Percentiles rank a stretch among this genome's conserved stretches.
phyloP scores from a whole-genome alignment of 2,329 filamentous ascomycete species.

The Phaeosphaeriaceae sp. region DNA sequence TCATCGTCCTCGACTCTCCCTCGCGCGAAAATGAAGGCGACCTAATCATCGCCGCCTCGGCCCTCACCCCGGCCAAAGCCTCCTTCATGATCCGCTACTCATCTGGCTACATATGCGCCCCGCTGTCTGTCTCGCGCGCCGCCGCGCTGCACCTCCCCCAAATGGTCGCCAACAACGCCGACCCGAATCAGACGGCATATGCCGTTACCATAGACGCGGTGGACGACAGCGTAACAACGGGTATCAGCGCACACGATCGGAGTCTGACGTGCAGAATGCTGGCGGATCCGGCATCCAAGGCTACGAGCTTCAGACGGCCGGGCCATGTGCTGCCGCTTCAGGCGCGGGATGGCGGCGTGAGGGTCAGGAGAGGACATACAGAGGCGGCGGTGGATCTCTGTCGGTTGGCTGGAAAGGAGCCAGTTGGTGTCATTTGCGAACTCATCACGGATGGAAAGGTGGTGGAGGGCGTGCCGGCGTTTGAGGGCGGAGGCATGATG shows the following conservation, averaged over 20 bases:
- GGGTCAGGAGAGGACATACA: constrained; percentile 83
- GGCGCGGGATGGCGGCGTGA: constrained; percentile 79
- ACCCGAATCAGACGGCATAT: constrained; percentile 91
- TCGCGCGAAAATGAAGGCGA: constrained; percentile 98
- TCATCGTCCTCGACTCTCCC: constrained; percentile 92
- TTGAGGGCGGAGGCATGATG: constrained; percentile 83
- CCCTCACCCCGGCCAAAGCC: constrained; percentile 87
- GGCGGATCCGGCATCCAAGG: constrained; percentile 65
- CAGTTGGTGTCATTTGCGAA: constrained; percentile 87
- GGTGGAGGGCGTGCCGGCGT: constrained; percentile 71
- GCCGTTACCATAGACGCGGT: constrained; percentile 86
- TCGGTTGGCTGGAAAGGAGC: constrained; percentile 74
- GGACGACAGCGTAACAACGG: constrained; percentile 73
- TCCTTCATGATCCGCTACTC: constrained; percentile 94
- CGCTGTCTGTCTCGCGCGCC: constrained; percentile 74
- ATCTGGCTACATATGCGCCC: constrained; percentile 88
- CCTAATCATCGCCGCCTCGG: constrained; percentile 89
- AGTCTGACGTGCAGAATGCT: constrained; percentile 80
- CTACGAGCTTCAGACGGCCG: constrained; percentile 75
- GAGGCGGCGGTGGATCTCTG: constrained; percentile 95
- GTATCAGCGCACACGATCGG: constrained; percentile 89
- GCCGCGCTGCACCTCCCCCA: constrained; percentile 78
- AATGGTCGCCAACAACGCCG: constrained; percentile 80
- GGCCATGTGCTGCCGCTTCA: constrained; percentile 90
- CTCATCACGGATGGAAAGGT: constrained; percentile 85